Percentiles rank a stretch among this genome's conserved stretches.
These are phyloP conservation scores for Posidonia australis DNA, from an alignment of 106 monocot species.

Conservation along the genomic window DNA sequence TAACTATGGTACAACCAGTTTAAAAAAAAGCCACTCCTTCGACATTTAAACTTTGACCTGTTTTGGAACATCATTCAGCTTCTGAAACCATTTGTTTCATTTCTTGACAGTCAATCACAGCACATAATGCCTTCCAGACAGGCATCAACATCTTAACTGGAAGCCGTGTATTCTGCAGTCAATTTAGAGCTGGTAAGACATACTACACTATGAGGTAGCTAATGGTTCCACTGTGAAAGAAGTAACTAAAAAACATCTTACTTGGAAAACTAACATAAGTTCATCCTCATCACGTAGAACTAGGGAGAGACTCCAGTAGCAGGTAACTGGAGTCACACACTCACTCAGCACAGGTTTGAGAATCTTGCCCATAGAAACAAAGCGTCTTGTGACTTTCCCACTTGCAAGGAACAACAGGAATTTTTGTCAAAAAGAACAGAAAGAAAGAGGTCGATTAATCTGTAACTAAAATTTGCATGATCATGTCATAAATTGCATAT, in stretches of 20 bases:
- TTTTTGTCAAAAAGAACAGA: slow-evolving; percentile 1
- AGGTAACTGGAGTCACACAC: slow-evolving; percentile 70
- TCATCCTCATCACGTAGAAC: slow-evolving; percentile 46
- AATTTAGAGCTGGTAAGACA: not conserved
- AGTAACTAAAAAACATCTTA: slow-evolving; percentile 4
- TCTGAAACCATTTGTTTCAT: not conserved
- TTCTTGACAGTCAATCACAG: not conserved
- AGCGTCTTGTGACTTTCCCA: slow-evolving; percentile 45
- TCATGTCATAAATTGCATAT: too few relatives aligned
- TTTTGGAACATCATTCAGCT: not conserved
- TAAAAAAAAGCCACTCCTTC: too few relatives aligned
- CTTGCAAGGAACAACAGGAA: slow-evolving; percentile 19
- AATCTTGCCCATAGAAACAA: slow-evolving; percentile 61
- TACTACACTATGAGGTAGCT: not conserved
- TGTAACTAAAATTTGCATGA: not conserved
- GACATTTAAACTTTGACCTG: too few relatives aligned
- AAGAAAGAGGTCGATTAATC: not conserved
- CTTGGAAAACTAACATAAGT: slow-evolving; percentile 61
- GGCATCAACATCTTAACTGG: slow-evolving; percentile 60
- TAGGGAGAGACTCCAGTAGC: slow-evolving; percentile 77
- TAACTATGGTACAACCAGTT: too few relatives aligned
- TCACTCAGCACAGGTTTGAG: slow-evolving; percentile 77
- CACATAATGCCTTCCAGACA: slow-evolving; percentile 64
- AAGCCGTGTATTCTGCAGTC: slow-evolving; percentile 40
- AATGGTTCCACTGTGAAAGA: not conserved